Conservation (phyloP, 2,329 filamentous ascomycete species). For the Alternaria sp. region DNA sequence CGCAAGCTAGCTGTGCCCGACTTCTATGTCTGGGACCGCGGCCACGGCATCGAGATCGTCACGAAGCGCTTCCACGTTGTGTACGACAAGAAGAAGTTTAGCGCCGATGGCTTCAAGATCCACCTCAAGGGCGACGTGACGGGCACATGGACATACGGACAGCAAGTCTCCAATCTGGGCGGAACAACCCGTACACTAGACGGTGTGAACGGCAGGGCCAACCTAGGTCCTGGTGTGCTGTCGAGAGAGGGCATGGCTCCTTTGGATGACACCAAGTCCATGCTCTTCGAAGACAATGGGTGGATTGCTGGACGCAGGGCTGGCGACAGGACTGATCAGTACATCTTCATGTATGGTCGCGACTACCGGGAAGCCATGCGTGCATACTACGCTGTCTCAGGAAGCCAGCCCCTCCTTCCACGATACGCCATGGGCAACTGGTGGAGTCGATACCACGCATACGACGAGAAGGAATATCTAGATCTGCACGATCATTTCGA, state of each 20-base stretch:
- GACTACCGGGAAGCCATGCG: conserved; percentile 63
- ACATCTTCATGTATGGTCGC: conserved; percentile 65
- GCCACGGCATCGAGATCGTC: conserved; percentile 60
- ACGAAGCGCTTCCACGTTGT: conserved; percentile 62
- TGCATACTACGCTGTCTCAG: conserved; percentile 63
- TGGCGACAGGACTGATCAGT: conserved; percentile 62
- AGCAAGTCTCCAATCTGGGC: conserved; percentile 51
- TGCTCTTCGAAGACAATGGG: conserved; percentile 62
- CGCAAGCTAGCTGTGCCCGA: conserved; percentile 57
- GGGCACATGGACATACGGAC: conserved; percentile 60
- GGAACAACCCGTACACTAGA: conserved; percentile 64
- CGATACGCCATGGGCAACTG: conserved; percentile 68
- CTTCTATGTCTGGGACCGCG: conserved; percentile 57
- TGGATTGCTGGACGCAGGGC: conserved; percentile 58
- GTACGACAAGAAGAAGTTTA: conserved; percentile 65
- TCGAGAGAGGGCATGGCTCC: conserved; percentile 59
- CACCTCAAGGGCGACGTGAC: conserved; percentile 53
- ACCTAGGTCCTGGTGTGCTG: conserved; percentile 59
- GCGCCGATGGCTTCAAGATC: conserved; percentile 56
- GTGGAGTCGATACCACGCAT: conserved; percentile 69
- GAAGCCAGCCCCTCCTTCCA: conserved; percentile 62
- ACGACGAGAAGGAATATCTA: conserved; percentile 62
- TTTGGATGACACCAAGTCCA: conserved; percentile 62
- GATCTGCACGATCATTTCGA: conserved; percentile 64
- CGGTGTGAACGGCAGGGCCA: conserved; percentile 57